These are phyloP conservation scores for Neurospora sp. DNA, from an alignment of 495 filamentous ascomycete species.

Conservation along the genomic window DNA sequence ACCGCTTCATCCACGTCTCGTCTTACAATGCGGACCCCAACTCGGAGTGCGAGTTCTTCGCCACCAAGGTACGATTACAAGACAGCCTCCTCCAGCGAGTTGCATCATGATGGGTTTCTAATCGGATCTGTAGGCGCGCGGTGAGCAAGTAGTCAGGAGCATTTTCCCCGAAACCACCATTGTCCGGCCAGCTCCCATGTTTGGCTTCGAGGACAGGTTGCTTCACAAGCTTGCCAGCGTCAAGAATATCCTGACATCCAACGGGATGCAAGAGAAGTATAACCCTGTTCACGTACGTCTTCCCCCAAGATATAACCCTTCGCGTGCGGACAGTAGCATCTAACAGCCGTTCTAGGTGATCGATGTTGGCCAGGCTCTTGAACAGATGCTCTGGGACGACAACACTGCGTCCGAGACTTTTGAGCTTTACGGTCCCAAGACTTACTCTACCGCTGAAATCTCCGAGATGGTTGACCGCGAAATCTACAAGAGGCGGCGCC, in stretches of 20 bases:
- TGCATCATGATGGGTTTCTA: background rate
- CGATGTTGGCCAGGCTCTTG: slow-evolving; percentile 81
- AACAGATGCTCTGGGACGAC: slow-evolving; percentile 83
- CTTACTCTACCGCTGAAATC: slow-evolving; percentile 85
- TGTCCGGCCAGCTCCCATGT: slow-evolving; percentile 87
- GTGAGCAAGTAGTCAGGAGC: slow-evolving; percentile 71
- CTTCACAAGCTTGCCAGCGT: slow-evolving; percentile 74
- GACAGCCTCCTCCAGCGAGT: slow-evolving; percentile 1
- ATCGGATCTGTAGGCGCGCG: slow-evolving; percentile 48
- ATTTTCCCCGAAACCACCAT: slow-evolving; percentile 99
- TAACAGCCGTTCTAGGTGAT: slow-evolving; percentile 47
- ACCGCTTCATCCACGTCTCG: slow-evolving; percentile 94
- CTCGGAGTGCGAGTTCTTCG: slow-evolving; percentile 76
- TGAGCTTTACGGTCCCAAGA: slow-evolving; percentile 89
- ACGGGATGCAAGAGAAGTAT: slow-evolving; percentile 84
- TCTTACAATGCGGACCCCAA: slow-evolving; percentile 80
- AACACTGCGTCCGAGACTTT: slow-evolving; percentile 81
- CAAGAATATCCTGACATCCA: slow-evolving; percentile 75
- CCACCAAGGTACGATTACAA: slow-evolving; percentile 59
- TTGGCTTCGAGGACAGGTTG: slow-evolving; percentile 88
- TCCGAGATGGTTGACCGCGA: slow-evolving; percentile 80
- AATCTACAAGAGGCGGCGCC: slow-evolving; percentile 79
- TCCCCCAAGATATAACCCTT: background rate
- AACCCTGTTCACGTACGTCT: slow-evolving; percentile 80
- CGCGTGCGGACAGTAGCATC: background rate